A percentile compares a stretch with the other conserved stretches of the same genome.
Conservation (phyloP, 73 alveolate genomes). For the Blepharisma stoltei region DNA sequence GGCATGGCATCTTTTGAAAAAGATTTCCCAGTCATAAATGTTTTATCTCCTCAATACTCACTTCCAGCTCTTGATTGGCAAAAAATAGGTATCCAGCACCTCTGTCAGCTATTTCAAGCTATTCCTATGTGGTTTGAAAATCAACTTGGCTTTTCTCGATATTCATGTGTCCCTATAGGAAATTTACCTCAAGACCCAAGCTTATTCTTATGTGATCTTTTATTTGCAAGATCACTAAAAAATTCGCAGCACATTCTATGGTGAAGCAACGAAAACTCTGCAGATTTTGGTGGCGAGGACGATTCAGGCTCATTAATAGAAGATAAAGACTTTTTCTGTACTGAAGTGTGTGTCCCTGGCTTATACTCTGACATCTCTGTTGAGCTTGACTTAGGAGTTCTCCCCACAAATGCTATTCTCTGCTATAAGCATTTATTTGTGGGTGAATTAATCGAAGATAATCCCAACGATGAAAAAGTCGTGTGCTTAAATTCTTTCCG, state of each 20-base stretch:
- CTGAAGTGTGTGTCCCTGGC: conserved; percentile 67
- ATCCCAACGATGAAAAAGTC: conserved; percentile 64
- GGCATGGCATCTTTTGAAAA: conserved; percentile 42
- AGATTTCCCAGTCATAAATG: conserved; percentile 33
- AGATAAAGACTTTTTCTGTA: conserved; percentile 71
- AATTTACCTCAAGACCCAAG: conserved; percentile 72
- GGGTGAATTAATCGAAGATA: conserved; percentile 66
- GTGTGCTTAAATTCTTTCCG: conserved; percentile 78
- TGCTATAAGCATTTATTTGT: conserved; percentile 77
- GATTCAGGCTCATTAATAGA: conserved; percentile 56
- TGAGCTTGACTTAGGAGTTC: conserved; percentile 68
- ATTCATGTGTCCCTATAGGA: conserved; percentile 77
- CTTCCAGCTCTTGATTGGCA: conserved; percentile 94
- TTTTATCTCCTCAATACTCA: conserved; percentile 54
- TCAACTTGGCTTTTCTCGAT: conserved; percentile 62
- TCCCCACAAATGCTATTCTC: conserved; percentile 79
- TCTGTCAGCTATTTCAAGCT: conserved; percentile 62
- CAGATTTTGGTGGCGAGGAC: conserved; percentile 93
- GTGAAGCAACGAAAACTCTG: conserved; percentile 76
- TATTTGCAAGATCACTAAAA: conserved; percentile 68
- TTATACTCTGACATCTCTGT: conserved; percentile 76
- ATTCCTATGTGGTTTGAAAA: conserved; percentile 55
- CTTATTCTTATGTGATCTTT: conserved; percentile 67
- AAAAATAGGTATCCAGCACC: conserved; percentile 59
- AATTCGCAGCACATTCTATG: conserved; percentile 65